A percentile compares a stretch with the other conserved stretches of the same genome.
phyloP scores from a whole-genome alignment of 2,329 filamentous ascomycete genomes.

The Arthroderma uncinatum region DNA sequence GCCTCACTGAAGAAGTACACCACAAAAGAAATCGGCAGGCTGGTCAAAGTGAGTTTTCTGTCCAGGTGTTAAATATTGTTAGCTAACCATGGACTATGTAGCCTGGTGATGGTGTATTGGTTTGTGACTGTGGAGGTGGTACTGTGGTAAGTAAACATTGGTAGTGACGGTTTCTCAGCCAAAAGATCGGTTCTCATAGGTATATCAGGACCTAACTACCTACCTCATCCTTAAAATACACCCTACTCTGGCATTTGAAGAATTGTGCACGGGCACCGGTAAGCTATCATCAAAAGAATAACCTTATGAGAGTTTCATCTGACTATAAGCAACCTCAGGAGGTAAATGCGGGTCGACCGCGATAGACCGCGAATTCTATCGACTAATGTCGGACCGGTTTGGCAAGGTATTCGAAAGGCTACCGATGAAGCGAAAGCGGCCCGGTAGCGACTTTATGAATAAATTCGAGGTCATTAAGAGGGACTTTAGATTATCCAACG shows the following conservation, averaged over 20 bases:
- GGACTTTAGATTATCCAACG: slow-evolving; percentile 20
- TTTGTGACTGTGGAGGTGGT: background rate
- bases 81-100: too few species aligned
- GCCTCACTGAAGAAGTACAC: slow-evolving; percentile 5
- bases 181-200: too few species aligned
- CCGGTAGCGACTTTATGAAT: slow-evolving; percentile 27
- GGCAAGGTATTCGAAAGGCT: slow-evolving; percentile 22
- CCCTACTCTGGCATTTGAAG: slow-evolving; percentile 13
- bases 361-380: slow-evolving; percentile 26
- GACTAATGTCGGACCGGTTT: slow-evolving; percentile 22
- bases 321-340: slow-evolving; percentile 12
- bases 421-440: slow-evolving; percentile 16
- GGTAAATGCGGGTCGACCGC: slow-evolving; percentile 27
- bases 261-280: slow-evolving; percentile 10
- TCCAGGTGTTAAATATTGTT: background rate
- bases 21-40: background rate
- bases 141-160: background rate
- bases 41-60: background rate
- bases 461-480: slow-evolving; percentile 25
- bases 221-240: background rate
- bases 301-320: too few species aligned
- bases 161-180: too few species aligned
- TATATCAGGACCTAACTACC: background rate
- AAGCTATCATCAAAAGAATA: background rate
- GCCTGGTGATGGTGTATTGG: background rate